Evolutionary conservation across 169 alveolate genomes (phyloP).

Genomic region (Plasmodium vivax): DNA sequence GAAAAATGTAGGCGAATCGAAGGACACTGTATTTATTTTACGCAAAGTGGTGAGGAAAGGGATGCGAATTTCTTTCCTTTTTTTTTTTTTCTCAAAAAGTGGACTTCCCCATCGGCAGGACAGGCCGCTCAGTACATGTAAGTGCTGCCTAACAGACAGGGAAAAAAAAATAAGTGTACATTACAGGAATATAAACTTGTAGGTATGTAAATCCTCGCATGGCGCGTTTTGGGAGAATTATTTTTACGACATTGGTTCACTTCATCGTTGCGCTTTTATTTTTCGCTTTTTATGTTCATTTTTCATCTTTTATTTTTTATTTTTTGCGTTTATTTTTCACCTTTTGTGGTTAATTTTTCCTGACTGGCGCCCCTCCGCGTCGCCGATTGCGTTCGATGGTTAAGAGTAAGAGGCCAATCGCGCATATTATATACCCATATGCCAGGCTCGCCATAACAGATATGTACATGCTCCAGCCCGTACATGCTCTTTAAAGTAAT

Average conservation of each 20-base stretch:
- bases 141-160: neutral
- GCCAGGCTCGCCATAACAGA: neutral
- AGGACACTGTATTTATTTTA: neutral
- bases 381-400: neutral
- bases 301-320: too few relatives aligned
- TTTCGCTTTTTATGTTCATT: neutral
- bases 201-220: neutral
- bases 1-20: neutral
- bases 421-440: neutral
- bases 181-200: neutral
- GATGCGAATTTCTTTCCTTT: neutral
- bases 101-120: neutral
- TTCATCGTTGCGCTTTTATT: neutral
- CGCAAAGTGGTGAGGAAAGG: neutral
- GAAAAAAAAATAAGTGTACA: neutral
- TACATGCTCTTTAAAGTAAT: neutral
- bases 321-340: too few relatives aligned
- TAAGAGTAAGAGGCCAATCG: neutral
- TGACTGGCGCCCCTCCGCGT: neutral
- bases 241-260: neutral
- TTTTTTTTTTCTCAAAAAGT: neutral
- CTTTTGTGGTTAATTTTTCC: too few relatives aligned
- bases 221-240: neutral
- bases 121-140: neutral
- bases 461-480: neutral